Evolutionary conservation across 129 eudicot species (phyloP), one percentile per base, ranked within the genome.

Genomic region (Mikania micrantha): DNA sequence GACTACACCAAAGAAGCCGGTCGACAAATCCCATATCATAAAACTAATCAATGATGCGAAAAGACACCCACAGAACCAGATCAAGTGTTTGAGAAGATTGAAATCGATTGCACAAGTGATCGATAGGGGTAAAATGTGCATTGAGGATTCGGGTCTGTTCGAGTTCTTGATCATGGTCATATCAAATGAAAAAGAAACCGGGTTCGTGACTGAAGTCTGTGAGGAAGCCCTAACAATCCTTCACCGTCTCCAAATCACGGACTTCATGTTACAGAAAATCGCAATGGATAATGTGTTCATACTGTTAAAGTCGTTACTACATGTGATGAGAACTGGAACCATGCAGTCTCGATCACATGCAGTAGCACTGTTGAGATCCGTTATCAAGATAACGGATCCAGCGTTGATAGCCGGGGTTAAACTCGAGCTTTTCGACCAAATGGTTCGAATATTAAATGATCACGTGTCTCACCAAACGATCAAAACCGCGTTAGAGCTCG

Each of bases 41-140:
- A 86, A 82, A 36, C 82, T 92, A 52, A 24, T 88, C 57, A 29
- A 77, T 2, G 88, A 84, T 0, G 91, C 91, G 3, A 76, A 76
- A 66, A 67, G 41, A n/a, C 75, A 78, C 29, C 83, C 84, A 0
- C 40, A 66, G 0, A 41, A 61, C 6, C 75, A 50, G 35, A 42
- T 79, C 59, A 59, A 66, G 3, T 88, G 72, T 66, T 74, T 91
- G 27, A 57, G 73, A 44, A 76, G 54, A 57, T 65, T 88, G 47
- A 56, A 76, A 69, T 85, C n/a, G n/a, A n/a, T n/a, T n/a, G n/a
- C n/a, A n/a, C n/a, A n/a, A n/a, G n/a, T n/a, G n/a, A n/a, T n/a
- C n/a, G n/a, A n/a, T n/a, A n/a, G n/a, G n/a, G n/a, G n/a, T n/a
- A n/a, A n/a, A n/a, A n/a, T n/a, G n/a, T n/a, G n/a, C n/a, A n/a